Evolutionary conservation across 768 basidiomycete genomes (phyloP).

Genomic region (Pisolithus orientalis): DNA sequence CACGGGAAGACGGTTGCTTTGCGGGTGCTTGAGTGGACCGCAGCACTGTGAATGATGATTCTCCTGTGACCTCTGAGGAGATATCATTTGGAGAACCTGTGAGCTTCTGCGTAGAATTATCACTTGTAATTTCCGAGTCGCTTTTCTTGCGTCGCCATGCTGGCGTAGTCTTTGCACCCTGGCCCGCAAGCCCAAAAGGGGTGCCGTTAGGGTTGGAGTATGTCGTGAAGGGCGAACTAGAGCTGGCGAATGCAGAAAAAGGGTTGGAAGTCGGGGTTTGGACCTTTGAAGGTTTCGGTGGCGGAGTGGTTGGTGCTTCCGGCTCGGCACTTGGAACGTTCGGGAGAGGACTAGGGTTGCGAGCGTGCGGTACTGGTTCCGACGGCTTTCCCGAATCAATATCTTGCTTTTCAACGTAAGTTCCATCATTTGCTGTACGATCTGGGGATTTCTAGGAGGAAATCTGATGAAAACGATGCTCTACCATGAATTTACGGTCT

Average conservation of each 20-base stretch:
- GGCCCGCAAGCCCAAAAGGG: conserved; percentile 16
- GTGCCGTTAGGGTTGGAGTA: conserved; percentile 19
- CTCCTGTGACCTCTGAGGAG: not conserved
- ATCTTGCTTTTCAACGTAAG: conserved; percentile 9
- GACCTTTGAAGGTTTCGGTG: conserved; percentile 5
- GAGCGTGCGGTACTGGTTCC: conserved; percentile 5
- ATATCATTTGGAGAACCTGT: conserved; percentile 18
- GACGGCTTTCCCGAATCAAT: not conserved
- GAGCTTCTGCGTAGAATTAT: conserved; percentile 4
- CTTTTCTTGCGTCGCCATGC: conserved; percentile 20
- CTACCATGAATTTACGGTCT: not conserved
- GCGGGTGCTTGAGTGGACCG: not conserved
- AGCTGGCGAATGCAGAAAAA: conserved; percentile 35
- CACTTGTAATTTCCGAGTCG: conserved; percentile 5
- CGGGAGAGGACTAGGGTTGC: not conserved
- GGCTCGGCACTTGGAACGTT: conserved; percentile 9
- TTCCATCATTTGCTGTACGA: not conserved
- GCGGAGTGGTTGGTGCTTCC: conserved; percentile 9
- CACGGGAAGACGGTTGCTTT: conserved; percentile 10
- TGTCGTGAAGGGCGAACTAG: conserved; percentile 30
- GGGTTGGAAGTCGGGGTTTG: conserved; percentile 15
- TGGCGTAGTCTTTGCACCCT: conserved; percentile 13
- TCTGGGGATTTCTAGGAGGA: conserved; percentile 8
- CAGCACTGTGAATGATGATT: not conserved
- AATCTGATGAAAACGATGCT: conserved; percentile 4